phyloP scores from a whole-genome alignment of 2,329 filamentous ascomycete genomes.

The Sphaerulina populicola region DNA sequence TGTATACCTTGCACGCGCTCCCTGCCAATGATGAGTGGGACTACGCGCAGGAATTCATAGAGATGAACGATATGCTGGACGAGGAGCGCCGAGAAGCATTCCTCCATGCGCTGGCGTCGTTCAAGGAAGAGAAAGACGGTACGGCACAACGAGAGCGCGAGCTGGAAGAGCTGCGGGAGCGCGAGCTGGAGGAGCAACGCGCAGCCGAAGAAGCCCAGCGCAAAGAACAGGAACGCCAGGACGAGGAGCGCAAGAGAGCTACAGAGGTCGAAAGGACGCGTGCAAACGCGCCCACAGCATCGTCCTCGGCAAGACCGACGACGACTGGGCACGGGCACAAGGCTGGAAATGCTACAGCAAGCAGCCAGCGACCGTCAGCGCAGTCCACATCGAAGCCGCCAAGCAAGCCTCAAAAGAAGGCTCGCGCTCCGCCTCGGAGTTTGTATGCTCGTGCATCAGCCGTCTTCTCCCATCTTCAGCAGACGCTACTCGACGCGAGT shows the following conservation, averaged over 20 bases:
- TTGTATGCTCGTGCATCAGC: conserved; percentile 25
- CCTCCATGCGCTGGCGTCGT: conserved; percentile 69
- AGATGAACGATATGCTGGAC: conserved; percentile 75
- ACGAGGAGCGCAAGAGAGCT: conserved; percentile 31
- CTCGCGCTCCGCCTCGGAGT: conserved; percentile 14
- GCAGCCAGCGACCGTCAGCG: conserved; percentile 6
- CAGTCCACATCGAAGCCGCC: conserved; percentile 16
- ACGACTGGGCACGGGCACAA: conserved; percentile 10
- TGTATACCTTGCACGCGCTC: conserved; percentile 93
- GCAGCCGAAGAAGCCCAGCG: conserved; percentile 27
- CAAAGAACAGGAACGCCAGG: conserved; percentile 27
- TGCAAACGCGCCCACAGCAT: conserved; percentile 4
- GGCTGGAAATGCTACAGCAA: conserved; percentile 3
- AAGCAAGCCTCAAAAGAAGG: conserved; percentile 19
- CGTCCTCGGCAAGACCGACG: conserved; percentile 4
- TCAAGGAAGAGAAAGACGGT: conserved; percentile 74
- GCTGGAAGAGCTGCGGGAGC: conserved; percentile 50
- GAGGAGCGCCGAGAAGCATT: conserved; percentile 88
- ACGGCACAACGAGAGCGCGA: conserved; percentile 57
- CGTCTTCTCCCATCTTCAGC: conserved; percentile 42
- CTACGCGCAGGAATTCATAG: conserved; percentile 85
- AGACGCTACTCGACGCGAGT: conserved; percentile 33
- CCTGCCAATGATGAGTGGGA: conserved; percentile 92
- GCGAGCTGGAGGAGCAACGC: conserved; percentile 36
- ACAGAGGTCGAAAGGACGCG: conserved; percentile 21